Evolutionary conservation across 176 grass and related monocot genomes (phyloP).

Genomic region (Coix lacrymajobi): DNA sequence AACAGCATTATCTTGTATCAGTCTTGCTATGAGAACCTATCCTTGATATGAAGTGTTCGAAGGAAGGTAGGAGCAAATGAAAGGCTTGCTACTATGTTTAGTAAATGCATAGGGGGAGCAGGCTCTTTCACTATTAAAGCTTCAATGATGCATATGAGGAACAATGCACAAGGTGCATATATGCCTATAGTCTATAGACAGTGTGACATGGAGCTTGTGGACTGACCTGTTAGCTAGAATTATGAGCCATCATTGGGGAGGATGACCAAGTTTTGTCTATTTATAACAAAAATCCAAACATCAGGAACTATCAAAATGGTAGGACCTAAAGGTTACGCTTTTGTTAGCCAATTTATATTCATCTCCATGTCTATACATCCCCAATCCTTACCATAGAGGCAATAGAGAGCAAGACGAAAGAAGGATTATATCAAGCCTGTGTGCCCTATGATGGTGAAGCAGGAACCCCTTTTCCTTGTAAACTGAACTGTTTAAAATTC

Average conservation of each 20-base stretch:
- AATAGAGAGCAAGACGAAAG: background rate
- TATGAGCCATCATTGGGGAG: background rate
- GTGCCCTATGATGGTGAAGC: slow-evolving; percentile 1
- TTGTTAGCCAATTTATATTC: background rate
- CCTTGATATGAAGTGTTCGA: too few species aligned
- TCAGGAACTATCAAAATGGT: background rate
- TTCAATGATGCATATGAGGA: background rate
- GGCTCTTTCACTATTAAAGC: background rate
- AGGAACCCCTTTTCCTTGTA: background rate
- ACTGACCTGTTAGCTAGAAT: background rate
- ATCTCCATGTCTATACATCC: background rate
- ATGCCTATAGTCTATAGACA: background rate
- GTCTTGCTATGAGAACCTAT: too few species aligned
- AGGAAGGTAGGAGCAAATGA: too few species aligned
- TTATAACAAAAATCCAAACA: background rate
- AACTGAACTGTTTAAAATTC: background rate
- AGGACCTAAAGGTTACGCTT: background rate
- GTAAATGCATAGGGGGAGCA: background rate
- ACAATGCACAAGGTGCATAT: background rate
- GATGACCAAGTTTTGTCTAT: background rate
- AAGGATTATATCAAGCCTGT: background rate
- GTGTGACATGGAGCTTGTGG: background rate
- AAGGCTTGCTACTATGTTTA: background rate
- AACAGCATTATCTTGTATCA: too few species aligned
- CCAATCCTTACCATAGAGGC: background rate